Evolutionary conservation across 1,284 basidiomycete genomes (phyloP), one percentile per base, ranked within the genome.

Genomic region (Schizopora paradoxa): DNA sequence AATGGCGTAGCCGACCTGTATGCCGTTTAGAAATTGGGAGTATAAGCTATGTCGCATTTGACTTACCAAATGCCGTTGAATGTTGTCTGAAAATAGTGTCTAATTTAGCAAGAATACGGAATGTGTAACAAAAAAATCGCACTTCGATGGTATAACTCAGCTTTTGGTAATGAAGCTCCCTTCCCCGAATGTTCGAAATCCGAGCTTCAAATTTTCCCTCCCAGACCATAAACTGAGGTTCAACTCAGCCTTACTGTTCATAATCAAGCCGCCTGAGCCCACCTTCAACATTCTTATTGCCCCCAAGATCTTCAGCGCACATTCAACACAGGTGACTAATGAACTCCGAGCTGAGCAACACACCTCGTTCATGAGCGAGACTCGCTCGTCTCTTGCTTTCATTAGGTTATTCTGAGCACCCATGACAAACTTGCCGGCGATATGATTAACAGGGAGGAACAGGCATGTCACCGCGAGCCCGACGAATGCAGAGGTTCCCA

Each of bases 161-260:
- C 52, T 80, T 82, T 62, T 92, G 89, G 63, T 82, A 91, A 55
- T 80, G 81, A 10, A 95, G 70, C 62, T 95, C 91, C 54, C 79
- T 82, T 39, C 76, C 78, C 19, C 91, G 77, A 50, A 94, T 72
- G 41, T 76, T 79, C 45, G 87, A 63, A 6, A 95, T 82, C 6
- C 77, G 74, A 25, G 73, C 70, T 65, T 95, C 91, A 57, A 95
- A 95, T 56, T 81, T 88, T 16, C 88, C 79, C 65, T 96, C 93
- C 91, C 91, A 94, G 7, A 89, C 90, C 89, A 94, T 93, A 64
- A 93, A 93, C 79, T 86, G n/a, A n/a, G n/a, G n/a, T n/a, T 41
- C 18, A 31, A 39, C 5, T 22, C 16, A 35, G 8, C 21, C 19
- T 26, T 41, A 16, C 13, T 32, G 28, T 38, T 2, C 13, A 16